Base-by-base conservation (phyloP, 768 basidiomycete species). In the Lactifluus rugatus region DNA sequence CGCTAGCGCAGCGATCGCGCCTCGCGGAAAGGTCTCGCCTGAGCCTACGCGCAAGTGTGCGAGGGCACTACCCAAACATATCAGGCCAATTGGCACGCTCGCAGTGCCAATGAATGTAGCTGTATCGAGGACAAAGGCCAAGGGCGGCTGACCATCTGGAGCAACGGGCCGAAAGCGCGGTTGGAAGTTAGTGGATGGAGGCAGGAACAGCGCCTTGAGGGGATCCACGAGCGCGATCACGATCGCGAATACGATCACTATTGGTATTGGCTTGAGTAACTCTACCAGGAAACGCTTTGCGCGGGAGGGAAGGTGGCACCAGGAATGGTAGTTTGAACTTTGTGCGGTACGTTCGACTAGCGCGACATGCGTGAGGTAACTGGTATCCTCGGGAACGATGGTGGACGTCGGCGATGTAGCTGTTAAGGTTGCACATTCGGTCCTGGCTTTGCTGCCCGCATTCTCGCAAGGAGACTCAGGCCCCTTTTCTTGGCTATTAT, bases 71-170 rank as follows among this genome's bases (percentile, higher is more conserved):
- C 85, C 85, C 3, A 87, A 73, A 5, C 78, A 81, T 11, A 83
- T 74, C 10, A 87, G 67, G 1, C 83, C 83, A 2, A 86, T 63
- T 0, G 85, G 85, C 0, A 88, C 80, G 3, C 80, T 78, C 1
- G 83, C 84, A 1, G 68, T 77, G 0, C 86, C 84, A 37, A 85
- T 73, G 63, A 87, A 87, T 1, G 71, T 68, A 0, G 79, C 70
- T 0, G 80, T 78, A 55, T 84, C 81, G 55, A 83, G 64, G 37
- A 87, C 45, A 60, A 87, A 77, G 0, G 81, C 76, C 17, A 87
- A 78, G 0, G 85, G 85, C 1, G 86, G 84, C 58, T 79, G 74
- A 0, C 84, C 84, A 62, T 87, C 85, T 0, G 85, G 85, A 0
- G 82, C 81, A 6, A 25, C 11, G 5, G 63, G 63, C 10, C 52